These are phyloP conservation scores for Mycena vulgaris DNA, from an alignment of 768 basidiomycete genomes.

Conservation along the genomic window DNA sequence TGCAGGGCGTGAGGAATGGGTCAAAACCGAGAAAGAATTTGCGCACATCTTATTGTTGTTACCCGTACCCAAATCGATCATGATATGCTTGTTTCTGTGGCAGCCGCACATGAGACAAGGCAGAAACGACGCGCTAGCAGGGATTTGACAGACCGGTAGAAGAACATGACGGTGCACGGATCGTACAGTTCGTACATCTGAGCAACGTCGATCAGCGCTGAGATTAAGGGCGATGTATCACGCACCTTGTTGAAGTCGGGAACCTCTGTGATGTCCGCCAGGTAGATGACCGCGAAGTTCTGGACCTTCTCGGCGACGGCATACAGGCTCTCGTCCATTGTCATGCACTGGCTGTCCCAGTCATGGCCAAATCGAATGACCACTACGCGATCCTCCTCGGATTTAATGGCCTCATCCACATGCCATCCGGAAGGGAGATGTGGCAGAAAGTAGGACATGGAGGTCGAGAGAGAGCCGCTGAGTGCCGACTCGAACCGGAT, in stretches of 20 bases:
- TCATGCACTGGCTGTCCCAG: slow-evolving; percentile 86
- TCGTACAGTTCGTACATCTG: slow-evolving; percentile 99
- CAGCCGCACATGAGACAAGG: slow-evolving; percentile 22
- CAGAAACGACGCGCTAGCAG: background rate
- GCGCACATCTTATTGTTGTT: slow-evolving; percentile 99
- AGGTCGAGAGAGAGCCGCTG: background rate
- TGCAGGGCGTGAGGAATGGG: background rate
- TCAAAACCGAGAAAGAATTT: background rate
- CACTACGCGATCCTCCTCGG: slow-evolving; percentile 96
- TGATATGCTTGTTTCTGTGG: slow-evolving; percentile 96
- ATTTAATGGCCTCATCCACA: slow-evolving; percentile 98
- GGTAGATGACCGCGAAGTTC: slow-evolving; percentile 98
- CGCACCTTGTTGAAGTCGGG: slow-evolving; percentile 98
- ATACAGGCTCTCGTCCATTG: slow-evolving; percentile 98
- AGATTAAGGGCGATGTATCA: background rate
- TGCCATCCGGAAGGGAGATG: slow-evolving; percentile 97
- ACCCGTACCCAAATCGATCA: slow-evolving; percentile 99
- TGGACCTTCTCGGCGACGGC: slow-evolving; percentile 95
- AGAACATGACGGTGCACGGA: slow-evolving; percentile 98
- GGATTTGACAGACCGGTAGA: slow-evolving; percentile 82
- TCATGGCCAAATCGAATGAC: slow-evolving; percentile 92
- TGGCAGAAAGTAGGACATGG: slow-evolving; percentile 92
- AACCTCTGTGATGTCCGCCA: slow-evolving; percentile 95
- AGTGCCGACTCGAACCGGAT: background rate
- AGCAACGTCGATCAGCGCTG: background rate